These are phyloP conservation scores for Pichia nanzhaoensis DNA, from an alignment of 805 yeast species.

Conservation along the genomic window DNA sequence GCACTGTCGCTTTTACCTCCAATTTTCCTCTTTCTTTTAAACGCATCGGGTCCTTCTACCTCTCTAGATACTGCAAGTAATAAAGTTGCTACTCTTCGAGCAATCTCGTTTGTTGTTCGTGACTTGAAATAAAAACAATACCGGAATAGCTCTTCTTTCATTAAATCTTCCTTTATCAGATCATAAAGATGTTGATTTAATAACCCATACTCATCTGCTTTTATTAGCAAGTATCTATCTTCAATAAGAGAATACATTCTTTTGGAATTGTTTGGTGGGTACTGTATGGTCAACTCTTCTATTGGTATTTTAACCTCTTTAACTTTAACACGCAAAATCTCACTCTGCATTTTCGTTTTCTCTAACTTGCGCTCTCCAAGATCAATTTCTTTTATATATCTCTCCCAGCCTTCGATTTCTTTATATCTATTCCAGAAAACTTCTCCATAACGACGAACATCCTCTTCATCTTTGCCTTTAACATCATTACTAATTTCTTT, in stretches of 20 bases:
- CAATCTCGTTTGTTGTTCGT: constrained; percentile 64
- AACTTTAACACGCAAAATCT: constrained; percentile 46
- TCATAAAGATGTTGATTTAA: constrained; percentile 54
- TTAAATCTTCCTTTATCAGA: constrained; percentile 57
- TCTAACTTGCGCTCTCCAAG: constrained; percentile 63
- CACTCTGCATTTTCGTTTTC: constrained; percentile 48
- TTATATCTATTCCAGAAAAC: constrained; percentile 58
- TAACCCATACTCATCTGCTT: constrained; percentile 61
- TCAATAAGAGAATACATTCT: constrained; percentile 63
- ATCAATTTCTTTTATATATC: constrained; percentile 65
- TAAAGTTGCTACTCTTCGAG: constrained; percentile 62
- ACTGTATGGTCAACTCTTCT: constrained; percentile 56
- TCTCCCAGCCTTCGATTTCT: constrained; percentile 64
- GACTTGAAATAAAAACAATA: constrained; percentile 73
- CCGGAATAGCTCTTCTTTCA: constrained; percentile 50
- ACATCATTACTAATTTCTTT: constrained; percentile 46
- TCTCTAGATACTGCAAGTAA: constrained; percentile 65
- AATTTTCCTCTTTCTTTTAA: constrained; percentile 38
- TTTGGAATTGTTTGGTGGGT: constrained; percentile 80
- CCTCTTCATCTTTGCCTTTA: constrained; percentile 51
- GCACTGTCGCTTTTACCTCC: constrained; percentile 14
- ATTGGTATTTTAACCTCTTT: constrained; percentile 51
- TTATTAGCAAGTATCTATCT: constrained; percentile 58
- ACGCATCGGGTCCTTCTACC: constrained; percentile 52
- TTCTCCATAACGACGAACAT: constrained; percentile 50